phyloP scores from a whole-genome alignment of 176 grass and related monocot species.

The Ampelocalamus luodianensis region DNA sequence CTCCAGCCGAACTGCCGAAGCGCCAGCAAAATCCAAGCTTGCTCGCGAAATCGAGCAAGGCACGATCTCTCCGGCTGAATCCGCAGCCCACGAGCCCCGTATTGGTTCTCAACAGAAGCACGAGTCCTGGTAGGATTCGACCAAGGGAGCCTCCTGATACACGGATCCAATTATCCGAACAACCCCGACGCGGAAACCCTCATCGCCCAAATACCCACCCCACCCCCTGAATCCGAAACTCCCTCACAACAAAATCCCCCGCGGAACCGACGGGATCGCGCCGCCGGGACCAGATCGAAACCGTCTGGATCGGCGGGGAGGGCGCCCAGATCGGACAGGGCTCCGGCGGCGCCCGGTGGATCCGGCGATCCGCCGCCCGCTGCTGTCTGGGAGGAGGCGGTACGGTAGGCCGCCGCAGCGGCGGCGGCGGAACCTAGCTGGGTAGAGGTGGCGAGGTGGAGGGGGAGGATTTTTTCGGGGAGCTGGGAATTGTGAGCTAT shows the following conservation, averaged over 20 bases:
- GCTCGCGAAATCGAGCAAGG: neutral
- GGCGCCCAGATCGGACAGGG: conserved; percentile 1
- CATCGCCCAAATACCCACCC: neutral
- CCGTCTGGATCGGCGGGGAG: neutral
- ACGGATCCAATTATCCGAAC: conserved; percentile 42
- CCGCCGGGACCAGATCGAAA: conserved; percentile 28
- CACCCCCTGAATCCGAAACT: neutral
- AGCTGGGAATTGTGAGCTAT: conserved; percentile 52
- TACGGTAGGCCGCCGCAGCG: neutral
- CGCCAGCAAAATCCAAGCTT: neutral
- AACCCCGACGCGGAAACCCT: neutral
- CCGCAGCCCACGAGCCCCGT: neutral
- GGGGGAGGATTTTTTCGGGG: too few species aligned
- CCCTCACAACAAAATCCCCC: neutral
- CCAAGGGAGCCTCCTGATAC: neutral
- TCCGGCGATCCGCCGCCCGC: conserved; percentile 32
- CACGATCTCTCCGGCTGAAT: neutral
- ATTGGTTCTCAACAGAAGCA: neutral
- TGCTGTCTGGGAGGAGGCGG: neutral
- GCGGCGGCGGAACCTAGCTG: neutral
- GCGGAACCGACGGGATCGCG: neutral
- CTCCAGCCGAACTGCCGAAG: neutral
- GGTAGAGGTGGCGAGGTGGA: neutral
- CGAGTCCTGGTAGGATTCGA: conserved; percentile 21
- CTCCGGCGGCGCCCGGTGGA: neutral